Evolutionary conservation across 75 land plant species (phyloP).

Genomic region (Pinus taeda): DNA sequence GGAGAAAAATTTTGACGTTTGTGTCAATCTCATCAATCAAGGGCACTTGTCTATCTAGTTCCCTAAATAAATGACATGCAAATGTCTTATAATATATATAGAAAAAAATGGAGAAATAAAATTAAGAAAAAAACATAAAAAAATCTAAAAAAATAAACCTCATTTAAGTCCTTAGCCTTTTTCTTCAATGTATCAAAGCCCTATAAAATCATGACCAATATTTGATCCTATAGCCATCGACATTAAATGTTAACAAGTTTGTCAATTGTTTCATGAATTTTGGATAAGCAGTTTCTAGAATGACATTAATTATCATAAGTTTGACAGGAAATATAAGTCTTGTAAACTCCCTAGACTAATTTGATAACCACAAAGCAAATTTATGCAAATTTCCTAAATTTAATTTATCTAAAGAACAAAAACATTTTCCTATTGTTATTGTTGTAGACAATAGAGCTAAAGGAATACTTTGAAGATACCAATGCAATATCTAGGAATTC

Average conservation of each 20-base stretch:
- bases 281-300: neutral
- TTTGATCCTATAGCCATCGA: slow-evolving; percentile 61
- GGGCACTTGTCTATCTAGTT: slow-evolving; percentile 88
- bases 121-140: too few relatives aligned
- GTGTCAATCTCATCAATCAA: slow-evolving; percentile 88
- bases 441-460: too few relatives aligned
- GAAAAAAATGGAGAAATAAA: neutral
- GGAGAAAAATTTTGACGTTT: slow-evolving; percentile 44
- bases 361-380: neutral
- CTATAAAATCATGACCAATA: slow-evolving; percentile 44
- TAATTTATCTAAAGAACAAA: neutral
- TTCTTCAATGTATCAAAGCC: too few relatives aligned
- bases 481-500: too few relatives aligned
- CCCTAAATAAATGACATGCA: slow-evolving; percentile 34
- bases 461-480: too few relatives aligned
- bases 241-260: slow-evolving; percentile 3
- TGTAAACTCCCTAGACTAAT: neutral
- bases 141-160: too few relatives aligned
- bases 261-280: neutral
- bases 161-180: too few relatives aligned
- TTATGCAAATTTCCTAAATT: neutral
- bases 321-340: neutral
- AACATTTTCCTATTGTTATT: too few relatives aligned
- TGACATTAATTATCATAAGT: neutral
- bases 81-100: neutral